Conservation (phyloP, 1,139 yeast species). For the Candida pseudoviswanathii region DNA sequence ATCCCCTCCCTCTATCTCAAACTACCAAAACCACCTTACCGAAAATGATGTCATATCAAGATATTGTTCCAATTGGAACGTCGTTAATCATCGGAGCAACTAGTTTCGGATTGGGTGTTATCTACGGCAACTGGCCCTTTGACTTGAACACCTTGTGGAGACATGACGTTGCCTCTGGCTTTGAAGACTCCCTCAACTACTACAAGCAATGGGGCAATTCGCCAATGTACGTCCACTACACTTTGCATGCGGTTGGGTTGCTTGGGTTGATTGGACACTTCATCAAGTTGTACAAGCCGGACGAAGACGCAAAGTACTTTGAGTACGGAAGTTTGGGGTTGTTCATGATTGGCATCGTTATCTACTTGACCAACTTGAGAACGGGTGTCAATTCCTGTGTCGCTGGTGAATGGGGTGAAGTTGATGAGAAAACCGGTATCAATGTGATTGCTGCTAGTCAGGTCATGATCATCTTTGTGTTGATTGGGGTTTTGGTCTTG, state of each 20-base stretch:
- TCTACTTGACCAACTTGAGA: slow-evolving; percentile 84
- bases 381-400: slow-evolving; percentile 75
- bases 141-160: slow-evolving; percentile 78
- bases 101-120: slow-evolving; percentile 77
- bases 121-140: slow-evolving; percentile 80
- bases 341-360: slow-evolving; percentile 68
- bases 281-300: slow-evolving; percentile 82
- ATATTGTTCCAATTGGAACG: slow-evolving; percentile 53
- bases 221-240: slow-evolving; percentile 60
- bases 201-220: slow-evolving; percentile 71
- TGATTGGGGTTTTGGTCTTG: slow-evolving; percentile 76
- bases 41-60: slow-evolving; percentile 39
- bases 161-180: slow-evolving; percentile 52
- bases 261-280: slow-evolving; percentile 74
- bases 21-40: background rate
- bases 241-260: slow-evolving; percentile 58
- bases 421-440: slow-evolving; percentile 80
- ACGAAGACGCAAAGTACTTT: slow-evolving; percentile 79
- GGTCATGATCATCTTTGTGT: slow-evolving; percentile 69
- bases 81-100: slow-evolving; percentile 52
- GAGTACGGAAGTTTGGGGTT: slow-evolving; percentile 85
- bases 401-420: slow-evolving; percentile 90
- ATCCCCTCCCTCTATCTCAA: too few relatives aligned
- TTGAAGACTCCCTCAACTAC: slow-evolving; percentile 66
- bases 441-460: slow-evolving; percentile 92